Base-by-base conservation (phyloP, 2,329 filamentous ascomycete genomes). In the Hortaea werneckii region DNA sequence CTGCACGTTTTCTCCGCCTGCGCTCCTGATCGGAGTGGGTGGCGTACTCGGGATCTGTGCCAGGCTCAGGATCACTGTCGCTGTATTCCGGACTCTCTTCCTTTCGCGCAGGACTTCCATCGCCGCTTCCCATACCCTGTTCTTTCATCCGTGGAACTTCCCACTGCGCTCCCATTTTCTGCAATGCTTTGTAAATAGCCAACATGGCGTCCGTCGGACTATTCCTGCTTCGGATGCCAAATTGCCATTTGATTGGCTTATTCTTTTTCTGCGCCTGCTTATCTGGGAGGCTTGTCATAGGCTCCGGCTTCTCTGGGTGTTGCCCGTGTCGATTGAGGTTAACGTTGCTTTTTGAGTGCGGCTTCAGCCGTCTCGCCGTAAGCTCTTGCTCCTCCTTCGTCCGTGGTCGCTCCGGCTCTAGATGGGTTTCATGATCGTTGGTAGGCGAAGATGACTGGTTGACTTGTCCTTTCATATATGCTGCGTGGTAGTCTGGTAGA, bases 181-280 rank as follows among this genome's bases (percentile, higher is more conserved):
- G 75, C 38, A 98, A 72, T 0, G 92, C 89, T 64, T 90, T 88
- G 73, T 95, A 95, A 46, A 98, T 92, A 59, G 90, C 95, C 27
- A 94, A 72, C 65, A 98, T 84, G 0, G 92, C 92, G 65, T 98
- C 92, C 58, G 89, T 87, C 0, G 92, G 92, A 46, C 87, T 85
- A 60, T 96, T 98, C 41, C 92, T 81, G 40, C 87, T 95, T 34
- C 92, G 80, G 50, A 98, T 98, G 46, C 92, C 92, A 62, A 98
- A 98, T 64, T 98, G 92, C 92, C 92, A 98, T 54, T 90, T 87
- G 11, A 89, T 86, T 1, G 85, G 85, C 70, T 85, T 87, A 3
- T 72, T 65, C 40, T 51, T 49, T 42, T 59, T 60, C 13, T 43
- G 41, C n/a, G n/a, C 32, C 40, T 42, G 48, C 48, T 51, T 61